A percentile compares a stretch with the other conserved stretches of the same genome.
phyloP scores from a whole-genome alignment of 768 basidiomycete genomes.

The Serendipita sp. region DNA sequence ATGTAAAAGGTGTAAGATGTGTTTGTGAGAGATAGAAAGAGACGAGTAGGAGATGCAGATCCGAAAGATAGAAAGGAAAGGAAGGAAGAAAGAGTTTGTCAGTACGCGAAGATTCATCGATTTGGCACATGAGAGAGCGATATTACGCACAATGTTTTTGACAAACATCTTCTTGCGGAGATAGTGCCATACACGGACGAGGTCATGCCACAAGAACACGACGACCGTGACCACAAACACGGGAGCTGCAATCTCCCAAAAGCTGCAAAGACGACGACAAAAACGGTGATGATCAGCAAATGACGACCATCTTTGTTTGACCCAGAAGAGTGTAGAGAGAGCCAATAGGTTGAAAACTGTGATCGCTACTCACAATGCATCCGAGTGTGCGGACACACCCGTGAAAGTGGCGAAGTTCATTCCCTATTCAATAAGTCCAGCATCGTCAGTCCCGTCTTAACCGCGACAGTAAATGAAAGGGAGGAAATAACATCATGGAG shows the following conservation, averaged over 20 bases:
- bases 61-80: no score
- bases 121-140: no score
- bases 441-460: no score
- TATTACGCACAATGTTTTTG: no score
- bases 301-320: no score
- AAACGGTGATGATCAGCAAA: no score
- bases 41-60: no score
- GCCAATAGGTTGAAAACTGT: neutral
- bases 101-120: no score
- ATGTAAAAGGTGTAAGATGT: no score
- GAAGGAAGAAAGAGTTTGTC: no score
- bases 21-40: no score
- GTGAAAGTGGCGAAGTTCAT: slow-evolving; percentile 49
- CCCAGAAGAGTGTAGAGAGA: neutral
- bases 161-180: slow-evolving; percentile 23
- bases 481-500: neutral
- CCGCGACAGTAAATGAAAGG: neutral
- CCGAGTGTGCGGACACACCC: slow-evolving; percentile 30
- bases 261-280: slow-evolving; percentile 23
- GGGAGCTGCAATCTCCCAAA: slow-evolving; percentile 51
- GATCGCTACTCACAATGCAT: slow-evolving; percentile 27
- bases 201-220: slow-evolving; percentile 36
- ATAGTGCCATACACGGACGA: slow-evolving; percentile 31
- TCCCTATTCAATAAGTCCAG: slow-evolving; percentile 24
- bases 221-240: slow-evolving; percentile 38